A percentile compares a stretch with the other conserved stretches of the same genome.
phyloP scores from a whole-genome alignment of 768 basidiomycete species.

The Suillus paluster region DNA sequence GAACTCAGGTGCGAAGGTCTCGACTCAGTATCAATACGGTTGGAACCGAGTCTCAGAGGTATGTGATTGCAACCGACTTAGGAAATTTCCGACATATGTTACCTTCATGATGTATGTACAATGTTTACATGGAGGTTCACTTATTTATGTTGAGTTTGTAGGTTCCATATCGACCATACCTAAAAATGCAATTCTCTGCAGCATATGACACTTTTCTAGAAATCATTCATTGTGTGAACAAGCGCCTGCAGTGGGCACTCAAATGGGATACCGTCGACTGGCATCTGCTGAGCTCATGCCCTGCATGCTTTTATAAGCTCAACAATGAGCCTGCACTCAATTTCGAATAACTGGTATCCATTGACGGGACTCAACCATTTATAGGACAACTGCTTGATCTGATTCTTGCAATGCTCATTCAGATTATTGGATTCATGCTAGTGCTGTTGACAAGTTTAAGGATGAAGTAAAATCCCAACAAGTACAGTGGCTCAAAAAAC shows the following conservation, averaged over 20 bases:
- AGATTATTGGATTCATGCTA: neutral
- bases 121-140: neutral
- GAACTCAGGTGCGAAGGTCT: no score
- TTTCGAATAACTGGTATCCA: neutral
- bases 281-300: conserved; percentile 13
- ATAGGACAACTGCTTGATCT: neutral
- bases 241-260: conserved; percentile 9
- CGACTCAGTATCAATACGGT: no score
- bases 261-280: conserved; percentile 13
- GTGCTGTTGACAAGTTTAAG: conserved; percentile 5
- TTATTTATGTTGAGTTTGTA: conserved; percentile 4
- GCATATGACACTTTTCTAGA: conserved; percentile 17
- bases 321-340: conserved; percentile 5
- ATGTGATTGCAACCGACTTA: no score
- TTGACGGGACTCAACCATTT: conserved; percentile 1
- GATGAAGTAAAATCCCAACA: conserved; percentile 2
- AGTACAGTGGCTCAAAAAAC: no score
- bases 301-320: conserved; percentile 14
- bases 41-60: no score
- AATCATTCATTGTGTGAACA: conserved; percentile 9
- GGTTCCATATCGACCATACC: no score
- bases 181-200: no score
- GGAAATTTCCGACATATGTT: no score
- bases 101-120: neutral
- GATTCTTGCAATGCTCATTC: conserved; percentile 4